These are phyloP conservation scores for Eudorina sp. DNA, from an alignment of 139 green algal genomes.

Conservation along the genomic window DNA sequence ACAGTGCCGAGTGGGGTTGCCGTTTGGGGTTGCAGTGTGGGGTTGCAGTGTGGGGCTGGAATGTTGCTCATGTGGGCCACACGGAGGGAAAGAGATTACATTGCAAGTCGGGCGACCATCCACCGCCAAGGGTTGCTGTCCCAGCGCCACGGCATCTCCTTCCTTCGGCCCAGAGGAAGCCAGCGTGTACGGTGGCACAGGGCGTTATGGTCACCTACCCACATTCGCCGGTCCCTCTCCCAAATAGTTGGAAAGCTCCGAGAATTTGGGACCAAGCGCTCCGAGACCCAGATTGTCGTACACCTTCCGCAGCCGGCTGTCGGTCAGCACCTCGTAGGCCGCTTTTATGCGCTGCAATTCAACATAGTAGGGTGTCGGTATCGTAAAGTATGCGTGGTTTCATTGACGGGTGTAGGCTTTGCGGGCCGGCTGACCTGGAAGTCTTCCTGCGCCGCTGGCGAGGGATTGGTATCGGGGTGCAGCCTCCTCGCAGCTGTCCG, in stretches of 20 bases:
- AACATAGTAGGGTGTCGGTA: neutral
- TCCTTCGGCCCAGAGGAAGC: no score
- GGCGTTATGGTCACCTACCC: no score
- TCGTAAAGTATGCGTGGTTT: neutral
- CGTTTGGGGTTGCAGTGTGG: no score
- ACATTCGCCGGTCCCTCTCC: neutral
- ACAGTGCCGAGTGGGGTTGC: no score
- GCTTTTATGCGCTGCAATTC: conserved; percentile 17
- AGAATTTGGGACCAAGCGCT: conserved; percentile 35
- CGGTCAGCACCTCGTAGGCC: conserved; percentile 46
- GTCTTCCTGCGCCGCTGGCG: conserved; percentile 13
- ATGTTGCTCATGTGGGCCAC: no score
- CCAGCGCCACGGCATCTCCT: no score
- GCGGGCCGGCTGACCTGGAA: conserved; percentile 45
- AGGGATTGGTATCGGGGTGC: conserved; percentile 54
- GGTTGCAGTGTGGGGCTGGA: no score
- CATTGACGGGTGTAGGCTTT: neutral
- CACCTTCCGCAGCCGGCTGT: conserved; percentile 13
- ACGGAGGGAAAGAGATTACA: no score
- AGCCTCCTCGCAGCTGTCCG: conserved; percentile 26
- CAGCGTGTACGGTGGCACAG: no score
- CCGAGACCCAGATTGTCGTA: conserved; percentile 45
- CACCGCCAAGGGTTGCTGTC: no score
- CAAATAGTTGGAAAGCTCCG: conserved; percentile 16
- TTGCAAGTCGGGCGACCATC: no score